These are phyloP conservation scores for Chimonanthus salicifolius DNA, from an alignment of 164 flowering plant genomes.

Conservation along the genomic window DNA sequence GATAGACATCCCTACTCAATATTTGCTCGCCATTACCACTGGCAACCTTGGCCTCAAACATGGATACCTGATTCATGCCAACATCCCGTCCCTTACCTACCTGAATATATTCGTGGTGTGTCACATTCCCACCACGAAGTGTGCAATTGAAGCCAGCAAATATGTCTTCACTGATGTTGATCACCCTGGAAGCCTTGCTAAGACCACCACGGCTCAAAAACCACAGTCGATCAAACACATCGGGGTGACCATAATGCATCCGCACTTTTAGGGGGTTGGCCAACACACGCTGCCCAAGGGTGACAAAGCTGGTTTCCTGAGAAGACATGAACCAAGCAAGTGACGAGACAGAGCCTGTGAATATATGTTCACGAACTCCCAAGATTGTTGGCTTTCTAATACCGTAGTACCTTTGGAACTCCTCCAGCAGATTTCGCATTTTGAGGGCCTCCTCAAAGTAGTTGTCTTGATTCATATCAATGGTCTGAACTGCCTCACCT, in stretches of 20 bases:
- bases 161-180: slow-evolving; percentile 96
- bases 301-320: slow-evolving; percentile 92
- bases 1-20: slow-evolving; percentile 80
- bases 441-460: slow-evolving; percentile 95
- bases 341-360: slow-evolving; percentile 94
- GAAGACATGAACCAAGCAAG: slow-evolving; percentile 99
- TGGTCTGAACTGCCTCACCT: slow-evolving; percentile 93
- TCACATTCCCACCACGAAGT: slow-evolving; percentile 88
- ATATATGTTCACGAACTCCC: slow-evolving; percentile 87
- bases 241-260: slow-evolving; percentile 99
- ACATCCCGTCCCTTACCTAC: slow-evolving; percentile 99
- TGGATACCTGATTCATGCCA: slow-evolving; percentile 87
- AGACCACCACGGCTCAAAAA: slow-evolving; percentile 86
- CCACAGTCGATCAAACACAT: slow-evolving; percentile 95
- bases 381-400: slow-evolving; percentile 86
- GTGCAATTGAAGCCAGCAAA: slow-evolving; percentile 97
- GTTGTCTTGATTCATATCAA: slow-evolving; percentile 97
- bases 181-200: slow-evolving; percentile 91
- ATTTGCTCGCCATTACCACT: slow-evolving; percentile 98
- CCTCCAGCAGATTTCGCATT: slow-evolving; percentile 89
- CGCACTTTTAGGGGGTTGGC: slow-evolving; percentile 91
- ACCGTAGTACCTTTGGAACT: slow-evolving; percentile 55
- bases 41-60: slow-evolving; percentile 98
- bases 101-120: slow-evolving; percentile 97
- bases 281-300: slow-evolving; percentile 94